Evolutionary conservation across 176 grass and related monocot genomes (phyloP).

Genomic region (Zea mays): DNA sequence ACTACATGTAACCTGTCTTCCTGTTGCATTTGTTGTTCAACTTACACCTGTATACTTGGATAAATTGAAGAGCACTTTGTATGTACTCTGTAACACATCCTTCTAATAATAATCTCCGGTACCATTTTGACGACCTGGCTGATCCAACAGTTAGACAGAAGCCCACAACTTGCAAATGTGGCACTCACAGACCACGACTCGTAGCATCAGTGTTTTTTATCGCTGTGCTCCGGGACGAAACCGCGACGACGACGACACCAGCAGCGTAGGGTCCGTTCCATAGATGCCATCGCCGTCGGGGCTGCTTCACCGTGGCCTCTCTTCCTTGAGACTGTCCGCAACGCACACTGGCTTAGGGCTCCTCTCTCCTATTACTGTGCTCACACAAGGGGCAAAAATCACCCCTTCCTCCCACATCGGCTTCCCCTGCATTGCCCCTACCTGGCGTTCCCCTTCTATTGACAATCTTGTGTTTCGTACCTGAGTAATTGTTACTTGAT

Average conservation of each 20-base stretch:
- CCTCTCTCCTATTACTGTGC: no score
- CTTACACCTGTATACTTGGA: constrained; percentile 25
- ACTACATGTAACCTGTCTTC: constrained; percentile 29
- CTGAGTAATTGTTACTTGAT: no score
- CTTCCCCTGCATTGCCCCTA: no score
- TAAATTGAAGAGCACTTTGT: constrained; percentile 29
- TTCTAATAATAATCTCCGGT: constrained; percentile 30
- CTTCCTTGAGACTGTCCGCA: no score
- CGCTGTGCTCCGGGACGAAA: background rate
- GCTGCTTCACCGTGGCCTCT: background rate
- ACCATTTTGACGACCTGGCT: background rate
- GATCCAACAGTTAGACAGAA: background rate
- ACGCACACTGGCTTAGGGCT: no score
- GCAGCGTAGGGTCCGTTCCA: background rate
- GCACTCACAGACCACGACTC: background rate
- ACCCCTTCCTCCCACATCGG: no score
- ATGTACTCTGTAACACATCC: constrained; percentile 31
- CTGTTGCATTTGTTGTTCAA: constrained; percentile 25
- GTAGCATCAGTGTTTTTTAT: background rate
- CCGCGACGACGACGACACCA: background rate
- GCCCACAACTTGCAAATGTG: background rate
- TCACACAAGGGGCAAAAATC: no score
- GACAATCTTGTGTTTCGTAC: no score
- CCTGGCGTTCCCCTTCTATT: no score
- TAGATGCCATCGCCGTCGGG: background rate